These are phyloP conservation scores for Phylloporus rhodoxanthus DNA, from an alignment of 768 basidiomycete species.

Conservation along the genomic window DNA sequence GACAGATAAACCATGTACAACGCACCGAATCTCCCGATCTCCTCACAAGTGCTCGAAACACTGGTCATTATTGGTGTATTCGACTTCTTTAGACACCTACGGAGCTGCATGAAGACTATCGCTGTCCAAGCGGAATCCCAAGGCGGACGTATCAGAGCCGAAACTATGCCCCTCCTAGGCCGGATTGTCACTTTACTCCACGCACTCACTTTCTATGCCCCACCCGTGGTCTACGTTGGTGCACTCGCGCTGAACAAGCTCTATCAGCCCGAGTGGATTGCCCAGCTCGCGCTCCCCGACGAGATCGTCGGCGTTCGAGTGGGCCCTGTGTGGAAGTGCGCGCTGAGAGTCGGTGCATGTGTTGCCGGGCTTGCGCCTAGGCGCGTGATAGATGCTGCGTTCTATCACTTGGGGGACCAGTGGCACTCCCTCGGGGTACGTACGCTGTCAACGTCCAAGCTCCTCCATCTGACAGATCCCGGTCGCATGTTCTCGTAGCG, in stretches of 20 bases:
- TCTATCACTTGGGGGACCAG: constrained; percentile 17
- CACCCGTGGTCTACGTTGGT: background rate
- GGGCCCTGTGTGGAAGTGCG: constrained; percentile 4
- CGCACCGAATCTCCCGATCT: no score
- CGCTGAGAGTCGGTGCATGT: constrained; percentile 16
- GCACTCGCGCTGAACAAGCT: constrained; percentile 3
- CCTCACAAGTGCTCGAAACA: background rate
- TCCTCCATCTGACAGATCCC: background rate
- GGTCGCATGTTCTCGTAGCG: constrained; percentile 2
- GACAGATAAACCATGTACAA: no score
- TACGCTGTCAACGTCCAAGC: background rate
- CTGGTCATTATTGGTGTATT: background rate
- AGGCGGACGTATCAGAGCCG: background rate
- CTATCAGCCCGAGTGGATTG: constrained; percentile 26
- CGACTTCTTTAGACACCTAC: background rate
- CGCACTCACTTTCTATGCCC: background rate
- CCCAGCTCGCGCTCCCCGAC: constrained; percentile 10
- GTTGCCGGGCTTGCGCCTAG: constrained; percentile 3
- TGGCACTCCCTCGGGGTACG: constrained; percentile 21
- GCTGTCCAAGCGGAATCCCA: background rate
- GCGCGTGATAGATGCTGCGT: background rate
- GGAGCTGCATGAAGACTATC: background rate
- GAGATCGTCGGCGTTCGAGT: background rate
- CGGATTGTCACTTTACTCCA: background rate
- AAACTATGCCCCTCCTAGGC: background rate